Evolutionary conservation across 164 flowering plant species (phyloP).

Genomic region (Tetracentron sinense): DNA sequence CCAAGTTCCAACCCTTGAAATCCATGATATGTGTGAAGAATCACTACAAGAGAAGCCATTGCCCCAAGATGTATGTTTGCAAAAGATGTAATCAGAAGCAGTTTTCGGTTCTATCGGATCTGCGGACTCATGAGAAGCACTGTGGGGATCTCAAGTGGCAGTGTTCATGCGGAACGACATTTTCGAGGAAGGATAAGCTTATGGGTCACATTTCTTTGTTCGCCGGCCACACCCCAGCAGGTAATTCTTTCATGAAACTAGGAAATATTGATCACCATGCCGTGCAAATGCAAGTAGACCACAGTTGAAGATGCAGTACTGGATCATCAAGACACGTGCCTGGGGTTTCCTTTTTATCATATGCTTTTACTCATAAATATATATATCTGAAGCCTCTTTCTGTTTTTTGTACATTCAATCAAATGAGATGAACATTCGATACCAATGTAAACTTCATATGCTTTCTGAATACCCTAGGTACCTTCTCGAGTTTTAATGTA

Average conservation of each 20-base stretch:
- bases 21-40: constrained; percentile 78
- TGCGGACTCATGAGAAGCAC: constrained; percentile 85
- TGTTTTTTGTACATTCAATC: no score
- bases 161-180: constrained; percentile 67
- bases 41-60: constrained; percentile 82
- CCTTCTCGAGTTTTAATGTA: no score
- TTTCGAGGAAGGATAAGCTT: constrained; percentile 46
- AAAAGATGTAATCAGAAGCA: constrained; percentile 64
- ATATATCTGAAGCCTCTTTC: no score
- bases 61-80: constrained; percentile 75
- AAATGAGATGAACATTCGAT: no score
- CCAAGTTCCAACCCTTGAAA: constrained; percentile 76
- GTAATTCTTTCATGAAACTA: constrained; percentile 7
- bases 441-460: no score
- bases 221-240: constrained; percentile 46
- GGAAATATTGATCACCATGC: constrained; percentile 7
- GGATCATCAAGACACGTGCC: no score
- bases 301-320: no score
- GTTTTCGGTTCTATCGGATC: constrained; percentile 76
- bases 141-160: constrained; percentile 74
- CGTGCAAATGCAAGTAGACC: no score
- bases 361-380: no score
- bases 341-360: no score
- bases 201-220: constrained; percentile 75
- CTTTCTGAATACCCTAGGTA: no score